These are phyloP conservation scores for Fusarium sulawesiense DNA, from an alignment of 2,329 filamentous ascomycete genomes.

Conservation along the genomic window DNA sequence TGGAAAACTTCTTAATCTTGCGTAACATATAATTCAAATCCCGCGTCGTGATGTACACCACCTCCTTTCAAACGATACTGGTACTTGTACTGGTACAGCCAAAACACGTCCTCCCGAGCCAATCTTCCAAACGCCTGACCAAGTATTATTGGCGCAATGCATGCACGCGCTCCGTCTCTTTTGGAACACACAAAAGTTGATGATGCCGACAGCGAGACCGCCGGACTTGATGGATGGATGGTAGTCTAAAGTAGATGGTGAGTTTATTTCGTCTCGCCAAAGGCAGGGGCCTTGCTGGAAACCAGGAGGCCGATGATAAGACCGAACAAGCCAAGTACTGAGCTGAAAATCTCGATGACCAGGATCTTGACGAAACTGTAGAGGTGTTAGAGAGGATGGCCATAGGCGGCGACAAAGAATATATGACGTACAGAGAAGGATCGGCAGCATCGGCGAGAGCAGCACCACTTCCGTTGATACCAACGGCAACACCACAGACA, in stretches of 20 bases:
- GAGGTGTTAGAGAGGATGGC: slow-evolving; percentile 37
- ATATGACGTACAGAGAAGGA: slow-evolving; percentile 77
- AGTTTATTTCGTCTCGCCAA: slow-evolving; percentile 58
- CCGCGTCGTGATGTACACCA: slow-evolving; percentile 51
- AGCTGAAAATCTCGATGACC: slow-evolving; percentile 99
- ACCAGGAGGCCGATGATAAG: slow-evolving; percentile 94
- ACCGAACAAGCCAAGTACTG: slow-evolving; percentile 94
- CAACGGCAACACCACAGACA: slow-evolving; percentile 94
- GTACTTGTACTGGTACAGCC: slow-evolving; percentile 53
- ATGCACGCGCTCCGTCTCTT: slow-evolving; percentile 44
- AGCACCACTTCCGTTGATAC: slow-evolving; percentile 97
- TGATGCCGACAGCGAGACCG: slow-evolving; percentile 28
- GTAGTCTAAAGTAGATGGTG: slow-evolving; percentile 18
- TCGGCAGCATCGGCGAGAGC: slow-evolving; percentile 96
- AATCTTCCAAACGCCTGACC: slow-evolving; percentile 57
- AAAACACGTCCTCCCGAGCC: slow-evolving; percentile 49
- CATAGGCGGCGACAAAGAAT: background rate
- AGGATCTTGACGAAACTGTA: slow-evolving; percentile 96
- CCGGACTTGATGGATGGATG: slow-evolving; percentile 26
- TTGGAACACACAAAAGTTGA: slow-evolving; percentile 38
- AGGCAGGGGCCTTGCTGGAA: slow-evolving; percentile 83
- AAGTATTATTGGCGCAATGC: slow-evolving; percentile 54
- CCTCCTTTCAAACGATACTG: slow-evolving; percentile 48
- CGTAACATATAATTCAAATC: slow-evolving; percentile 45
- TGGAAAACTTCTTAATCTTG: slow-evolving; percentile 33